Base-by-base conservation (phyloP, 169 alveolate species). In the Plasmodium relictum region DNA sequence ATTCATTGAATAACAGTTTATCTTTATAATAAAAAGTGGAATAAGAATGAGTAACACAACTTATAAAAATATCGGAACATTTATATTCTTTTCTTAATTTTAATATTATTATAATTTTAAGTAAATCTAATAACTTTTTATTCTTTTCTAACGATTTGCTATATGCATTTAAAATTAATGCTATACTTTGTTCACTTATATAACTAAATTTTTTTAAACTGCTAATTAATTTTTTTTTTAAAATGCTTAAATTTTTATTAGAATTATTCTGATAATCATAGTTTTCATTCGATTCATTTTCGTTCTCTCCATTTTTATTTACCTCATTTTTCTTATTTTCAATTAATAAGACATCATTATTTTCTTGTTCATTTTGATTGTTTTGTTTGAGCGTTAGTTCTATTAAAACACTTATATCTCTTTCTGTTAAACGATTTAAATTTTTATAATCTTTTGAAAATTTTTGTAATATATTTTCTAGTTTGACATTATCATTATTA, bases 151-250 rank as follows among this genome's bases (percentile, higher is more conserved):
- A 59, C 7, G 87, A 70, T 41, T 70, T 85, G 14, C 74, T 85
- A 62, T 54, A 71, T 31, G 92, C 92, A 24, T 85, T 70, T 70
- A 85, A 73, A 31, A 85, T 85, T 20, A 85, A 52, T 3, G 92
- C 85, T n/a, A 85, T 85, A 63, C 92, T 85, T 37, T 85, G 92
- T 39, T 85, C 92, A 39, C 92, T 85, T 6, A 85, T 85, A 48
- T 85, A 66, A 56, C 59, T 69, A 5, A 85, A 24, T 41, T 70
- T 83, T 39, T 22, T 52, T 26, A 83, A n/a, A 37, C 85, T 83
- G 26, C 14, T 42, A 2, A 83, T 41, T 7, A 83, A 50, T 39
- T 68, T 68, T 52, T n/a, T 41, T 56, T 52, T 24, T 45, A 83
- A 58, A 7, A 26, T 42, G 10, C 44, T 6, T 8, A 69, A 26